Percentiles rank a stretch among this genome's conserved stretches.
phyloP scores from a whole-genome alignment of 306 rosid species.

The Cucumis cinereus region DNA sequence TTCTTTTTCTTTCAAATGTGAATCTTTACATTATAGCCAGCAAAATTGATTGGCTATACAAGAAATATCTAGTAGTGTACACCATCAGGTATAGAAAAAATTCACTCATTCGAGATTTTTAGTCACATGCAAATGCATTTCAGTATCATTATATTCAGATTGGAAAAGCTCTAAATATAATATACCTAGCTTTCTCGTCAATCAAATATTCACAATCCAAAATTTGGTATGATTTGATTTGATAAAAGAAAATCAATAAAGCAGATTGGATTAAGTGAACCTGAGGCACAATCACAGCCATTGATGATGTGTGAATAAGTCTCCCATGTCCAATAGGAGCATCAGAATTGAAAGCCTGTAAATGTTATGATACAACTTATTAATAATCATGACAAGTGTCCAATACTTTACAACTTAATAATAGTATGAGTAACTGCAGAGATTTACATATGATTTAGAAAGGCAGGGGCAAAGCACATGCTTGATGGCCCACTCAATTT shows the following conservation, averaged over 20 bases:
- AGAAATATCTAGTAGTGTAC: neutral
- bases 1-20: neutral
- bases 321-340: neutral
- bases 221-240: neutral
- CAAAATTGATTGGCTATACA: neutral
- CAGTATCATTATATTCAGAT: neutral
- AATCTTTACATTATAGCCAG: neutral
- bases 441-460: neutral
- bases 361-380: neutral
- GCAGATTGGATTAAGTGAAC: neutral
- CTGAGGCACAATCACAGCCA: neutral
- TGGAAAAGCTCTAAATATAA: neutral
- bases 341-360: neutral
- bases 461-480: conserved; percentile 5
- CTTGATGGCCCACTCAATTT: conserved; percentile 6
- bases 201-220: neutral
- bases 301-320: neutral
- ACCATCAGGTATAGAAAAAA: neutral
- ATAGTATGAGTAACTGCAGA: neutral
- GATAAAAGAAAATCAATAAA: neutral
- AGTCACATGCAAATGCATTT: conserved; percentile 8
- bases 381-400: conserved; percentile 3
- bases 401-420: neutral
- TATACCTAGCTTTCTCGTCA: neutral
- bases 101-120: neutral